Evolutionary conservation across 2,329 filamentous ascomycete genomes (phyloP), one percentile per base, ranked within the genome.

Genomic region (Fusarium circinatum): DNA sequence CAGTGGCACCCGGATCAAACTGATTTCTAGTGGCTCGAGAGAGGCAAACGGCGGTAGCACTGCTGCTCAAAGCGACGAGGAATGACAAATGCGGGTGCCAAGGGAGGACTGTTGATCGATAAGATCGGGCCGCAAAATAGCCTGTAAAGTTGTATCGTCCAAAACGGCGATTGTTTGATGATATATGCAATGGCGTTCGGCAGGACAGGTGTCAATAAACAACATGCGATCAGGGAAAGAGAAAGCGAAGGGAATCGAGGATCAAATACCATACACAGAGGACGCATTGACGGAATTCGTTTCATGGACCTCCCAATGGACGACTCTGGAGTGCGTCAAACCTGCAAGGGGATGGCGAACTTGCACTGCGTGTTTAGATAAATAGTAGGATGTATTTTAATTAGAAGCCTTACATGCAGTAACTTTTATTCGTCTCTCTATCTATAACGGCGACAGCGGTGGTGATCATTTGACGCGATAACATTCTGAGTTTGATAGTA

Each of bases 1-100:
- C 41, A 87, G 85, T 71, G 83, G 86, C 20, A 90, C 89, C 8
- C 86, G 92, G 64, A 95, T 96, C 83, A 95, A 93, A 85, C 86
- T 96, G 70, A 92, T 86, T 51, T 84, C 83, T 44, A 85, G 80
- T 67, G 76, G 80, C 49, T 78, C 81, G 14, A 81, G 80, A 59
- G 83, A 83, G 61, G 76, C 78, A 32, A 85, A 84, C 24, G 79
- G 83, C 26, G 79, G 78, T 28, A 84, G 81, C 70, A 81, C 83
- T 56, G 79, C 82, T 12, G 80, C 81, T 60, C 86, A 86, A 76
- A 90, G 88, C 78, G 88, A 90, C 71, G 86, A 89, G 68, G 88
- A 90, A 56, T 87, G 76, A 81, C 60, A 61, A 47, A 57, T 44
- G 63, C 56, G 44, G 34, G 61, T 64, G 51, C 55, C 41, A 39